Percentiles rank a stretch among this genome's conserved stretches.
Evolutionary conservation across 2,329 filamentous ascomycete genomes (phyloP).

Genomic region (Clonostachys rosea): DNA sequence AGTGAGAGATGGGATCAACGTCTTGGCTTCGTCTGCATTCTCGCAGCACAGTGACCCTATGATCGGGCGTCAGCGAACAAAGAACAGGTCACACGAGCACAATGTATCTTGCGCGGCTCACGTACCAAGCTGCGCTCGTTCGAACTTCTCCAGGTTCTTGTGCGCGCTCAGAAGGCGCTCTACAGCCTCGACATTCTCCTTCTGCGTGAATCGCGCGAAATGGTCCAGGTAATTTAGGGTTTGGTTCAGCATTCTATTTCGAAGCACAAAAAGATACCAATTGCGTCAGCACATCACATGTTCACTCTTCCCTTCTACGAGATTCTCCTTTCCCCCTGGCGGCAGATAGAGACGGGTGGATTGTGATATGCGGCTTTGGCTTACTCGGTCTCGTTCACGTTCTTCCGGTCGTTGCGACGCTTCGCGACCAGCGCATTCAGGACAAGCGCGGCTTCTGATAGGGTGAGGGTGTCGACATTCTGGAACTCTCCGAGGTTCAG

Average conservation of each 20-base stretch:
- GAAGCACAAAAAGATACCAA: neutral
- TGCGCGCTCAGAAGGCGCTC: conserved; percentile 79
- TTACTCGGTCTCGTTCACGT: conserved; percentile 80
- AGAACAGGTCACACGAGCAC: conserved; percentile 1
- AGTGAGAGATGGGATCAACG: conserved; percentile 81
- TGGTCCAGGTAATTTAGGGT: conserved; percentile 90
- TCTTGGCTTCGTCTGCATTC: conserved; percentile 91
- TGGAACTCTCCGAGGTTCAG: conserved; percentile 93
- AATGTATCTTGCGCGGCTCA: neutral
- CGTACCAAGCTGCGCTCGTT: conserved; percentile 85
- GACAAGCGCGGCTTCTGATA: conserved; percentile 88
- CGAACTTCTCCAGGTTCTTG: conserved; percentile 81
- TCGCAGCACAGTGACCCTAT: conserved; percentile 88
- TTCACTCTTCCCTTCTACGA: too few species aligned
- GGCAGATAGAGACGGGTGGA: too few species aligned
- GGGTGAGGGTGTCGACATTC: conserved; percentile 82
- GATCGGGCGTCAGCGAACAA: neutral
- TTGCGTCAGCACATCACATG: neutral
- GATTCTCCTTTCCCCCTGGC: too few species aligned
- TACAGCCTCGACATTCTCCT: conserved; percentile 92
- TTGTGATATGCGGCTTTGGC: conserved; percentile 18
- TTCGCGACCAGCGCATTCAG: conserved; percentile 85
- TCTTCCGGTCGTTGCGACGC: conserved; percentile 73
- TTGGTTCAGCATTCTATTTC: conserved; percentile 68
- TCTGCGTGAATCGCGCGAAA: conserved; percentile 93